phyloP scores from a whole-genome alignment of 2,329 filamentous ascomycete species.

The Pezicula neosporulosa region DNA sequence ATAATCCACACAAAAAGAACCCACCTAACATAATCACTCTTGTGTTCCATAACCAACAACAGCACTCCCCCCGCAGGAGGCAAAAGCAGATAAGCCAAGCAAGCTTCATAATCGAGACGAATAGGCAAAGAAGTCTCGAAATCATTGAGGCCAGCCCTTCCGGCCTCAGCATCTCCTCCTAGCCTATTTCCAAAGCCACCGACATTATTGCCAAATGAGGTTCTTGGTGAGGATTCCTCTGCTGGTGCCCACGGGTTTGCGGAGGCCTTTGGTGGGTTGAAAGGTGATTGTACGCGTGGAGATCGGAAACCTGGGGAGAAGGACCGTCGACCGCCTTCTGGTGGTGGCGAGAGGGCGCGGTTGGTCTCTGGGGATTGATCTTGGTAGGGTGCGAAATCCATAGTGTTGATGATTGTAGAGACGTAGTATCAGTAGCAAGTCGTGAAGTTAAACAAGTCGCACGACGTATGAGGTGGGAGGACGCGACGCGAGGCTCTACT shows the following conservation, averaged over 20 bases:
- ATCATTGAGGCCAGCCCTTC: conserved; percentile 62
- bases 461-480: too few relatives aligned
- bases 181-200: conserved; percentile 4
- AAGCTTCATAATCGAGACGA: conserved; percentile 85
- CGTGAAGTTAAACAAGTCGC: too few relatives aligned
- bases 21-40: conserved; percentile 94
- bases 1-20: conserved; percentile 22
- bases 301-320: conserved; percentile 51
- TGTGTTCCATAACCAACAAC: conserved; percentile 81
- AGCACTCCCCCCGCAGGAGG: conserved; percentile 85
- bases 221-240: conserved; percentile 10
- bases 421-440: not conserved
- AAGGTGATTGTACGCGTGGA: conserved; percentile 44
- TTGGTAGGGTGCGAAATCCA: conserved; percentile 98
- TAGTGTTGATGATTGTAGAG: conserved; percentile 36
- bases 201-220: conserved; percentile 10
- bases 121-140: conserved; percentile 90
- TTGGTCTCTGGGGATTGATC: conserved; percentile 82
- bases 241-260: conserved; percentile 21
- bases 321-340: conserved; percentile 39
- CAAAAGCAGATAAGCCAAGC: conserved; percentile 79
- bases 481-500: too few relatives aligned
- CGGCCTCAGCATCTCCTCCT: conserved; percentile 13
- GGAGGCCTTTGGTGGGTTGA: conserved; percentile 33
- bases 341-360: conserved; percentile 73